Conservation (phyloP, 225 moss, liverwort and hornwort genomes). For the Straminergon stramineum region DNA sequence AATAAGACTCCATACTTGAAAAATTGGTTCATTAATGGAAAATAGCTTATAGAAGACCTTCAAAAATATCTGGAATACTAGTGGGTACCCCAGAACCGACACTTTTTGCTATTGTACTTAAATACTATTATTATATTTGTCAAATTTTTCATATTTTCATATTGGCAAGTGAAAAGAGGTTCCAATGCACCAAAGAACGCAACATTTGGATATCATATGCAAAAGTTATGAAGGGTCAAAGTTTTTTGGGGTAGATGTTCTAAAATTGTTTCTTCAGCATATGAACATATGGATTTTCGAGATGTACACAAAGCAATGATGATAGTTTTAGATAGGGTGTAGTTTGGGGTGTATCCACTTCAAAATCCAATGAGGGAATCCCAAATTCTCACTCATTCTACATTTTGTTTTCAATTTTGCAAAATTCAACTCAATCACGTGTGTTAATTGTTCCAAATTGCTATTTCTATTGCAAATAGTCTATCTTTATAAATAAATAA, state of each 20-base stretch:
- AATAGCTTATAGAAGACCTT: neutral
- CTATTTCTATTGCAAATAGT: neutral
- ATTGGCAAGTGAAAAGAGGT: neutral
- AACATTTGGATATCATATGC: neutral
- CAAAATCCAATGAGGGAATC: fast-evolving
- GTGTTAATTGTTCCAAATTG: neutral
- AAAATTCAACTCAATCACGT: neutral
- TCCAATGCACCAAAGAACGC: fast-evolving
- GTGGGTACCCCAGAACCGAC: fast-evolving
- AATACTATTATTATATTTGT: neutral
- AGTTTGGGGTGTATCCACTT: fast-evolving
- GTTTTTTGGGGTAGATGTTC: neutral
- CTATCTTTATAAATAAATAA: neutral
- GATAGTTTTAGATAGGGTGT: fast-evolving
- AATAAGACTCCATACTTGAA: neutral
- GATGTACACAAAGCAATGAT: neutral
- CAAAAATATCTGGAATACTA: neutral
- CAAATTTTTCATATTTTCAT: neutral
- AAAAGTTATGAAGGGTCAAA: neutral
- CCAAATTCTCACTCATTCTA: neutral
- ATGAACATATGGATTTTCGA: neutral
- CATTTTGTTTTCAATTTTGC: neutral
- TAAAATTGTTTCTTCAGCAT: neutral
- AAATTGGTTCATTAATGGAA: neutral
- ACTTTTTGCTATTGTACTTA: neutral